phyloP scores from a whole-genome alignment of 2,329 filamentous ascomycete species.

The Stemphylium beticola region DNA sequence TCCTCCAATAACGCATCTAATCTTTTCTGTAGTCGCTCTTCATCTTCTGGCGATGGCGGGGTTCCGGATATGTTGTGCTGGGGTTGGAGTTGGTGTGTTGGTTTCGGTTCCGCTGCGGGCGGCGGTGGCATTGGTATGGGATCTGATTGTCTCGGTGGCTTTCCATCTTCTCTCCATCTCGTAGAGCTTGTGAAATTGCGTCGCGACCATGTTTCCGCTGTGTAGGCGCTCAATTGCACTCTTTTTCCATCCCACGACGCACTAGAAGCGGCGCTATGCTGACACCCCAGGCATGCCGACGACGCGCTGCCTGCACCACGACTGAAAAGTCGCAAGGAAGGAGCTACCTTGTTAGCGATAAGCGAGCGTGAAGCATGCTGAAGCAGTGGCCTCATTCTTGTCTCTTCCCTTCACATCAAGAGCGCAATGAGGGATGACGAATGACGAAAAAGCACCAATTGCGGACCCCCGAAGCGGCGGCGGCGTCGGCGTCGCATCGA shows the following conservation, averaged over 20 bases:
- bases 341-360: constrained; percentile 21
- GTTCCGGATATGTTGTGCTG: constrained; percentile 12
- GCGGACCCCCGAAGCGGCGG: constrained; percentile 10
- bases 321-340: constrained; percentile 18
- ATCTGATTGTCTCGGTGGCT: constrained; percentile 16
- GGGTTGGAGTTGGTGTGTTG: constrained; percentile 8
- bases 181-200: constrained; percentile 29
- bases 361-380: constrained; percentile 49
- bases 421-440: constrained; percentile 17
- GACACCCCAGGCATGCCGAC: constrained; percentile 40
- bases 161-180: constrained; percentile 29
- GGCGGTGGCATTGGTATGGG: constrained; percentile 33
- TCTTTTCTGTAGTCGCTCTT: constrained; percentile 23
- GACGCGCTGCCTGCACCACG: constrained; percentile 14
- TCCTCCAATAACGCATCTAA: constrained; percentile 19
- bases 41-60: constrained; percentile 20
- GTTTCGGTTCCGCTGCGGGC: constrained; percentile 21
- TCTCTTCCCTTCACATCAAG: constrained; percentile 33
- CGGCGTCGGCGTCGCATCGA: constrained; percentile 18
- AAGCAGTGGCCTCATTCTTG: constrained; percentile 50
- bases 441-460: constrained; percentile 21
- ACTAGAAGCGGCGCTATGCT: constrained; percentile 34
- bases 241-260: constrained; percentile 9
- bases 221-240: constrained; percentile 8
- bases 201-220: constrained; percentile 7